Conservation (phyloP, 1,284 basidiomycete species). For the Pseudozyma pruni region DNA sequence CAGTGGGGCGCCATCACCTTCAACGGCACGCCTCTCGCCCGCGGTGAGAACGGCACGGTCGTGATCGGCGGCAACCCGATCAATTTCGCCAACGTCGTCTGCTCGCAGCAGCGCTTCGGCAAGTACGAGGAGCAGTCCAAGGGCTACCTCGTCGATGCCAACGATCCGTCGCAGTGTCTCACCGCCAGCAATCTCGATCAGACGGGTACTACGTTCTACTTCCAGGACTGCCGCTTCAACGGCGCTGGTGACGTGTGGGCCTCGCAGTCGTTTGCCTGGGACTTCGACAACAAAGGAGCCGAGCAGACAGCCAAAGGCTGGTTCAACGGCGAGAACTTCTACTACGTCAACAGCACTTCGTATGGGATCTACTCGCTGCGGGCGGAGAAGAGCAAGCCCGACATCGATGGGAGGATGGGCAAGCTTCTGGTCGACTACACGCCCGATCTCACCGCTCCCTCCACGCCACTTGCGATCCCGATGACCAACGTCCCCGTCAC, state of each 20-base stretch:
- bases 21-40: conserved; percentile 9
- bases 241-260: conserved; percentile 14
- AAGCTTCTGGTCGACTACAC: conserved; percentile 24
- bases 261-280: conserved; percentile 26
- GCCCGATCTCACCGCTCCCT: conserved; percentile 13
- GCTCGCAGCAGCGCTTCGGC: background rate
- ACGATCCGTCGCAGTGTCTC: conserved; percentile 18
- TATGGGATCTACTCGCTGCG: conserved; percentile 11
- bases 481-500: background rate
- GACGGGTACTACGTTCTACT: conserved; percentile 9
- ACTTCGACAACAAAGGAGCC: conserved; percentile 1
- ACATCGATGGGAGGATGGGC: conserved; percentile 10
- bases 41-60: conserved; percentile 8
- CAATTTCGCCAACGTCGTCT: conserved; percentile 13
- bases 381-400: conserved; percentile 1
- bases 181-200: conserved; percentile 24
- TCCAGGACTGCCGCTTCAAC: conserved; percentile 25
- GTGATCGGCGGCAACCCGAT: conserved; percentile 24
- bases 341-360: conserved; percentile 5
- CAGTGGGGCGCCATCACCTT: conserved; percentile 8
- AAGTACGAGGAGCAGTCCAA: background rate
- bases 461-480: background rate
- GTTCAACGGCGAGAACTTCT: conserved; percentile 21
- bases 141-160: conserved; percentile 24
- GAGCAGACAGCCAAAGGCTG: background rate